Conservation (phyloP, 805 yeast species). For the Jamesozyma gamospora region DNA sequence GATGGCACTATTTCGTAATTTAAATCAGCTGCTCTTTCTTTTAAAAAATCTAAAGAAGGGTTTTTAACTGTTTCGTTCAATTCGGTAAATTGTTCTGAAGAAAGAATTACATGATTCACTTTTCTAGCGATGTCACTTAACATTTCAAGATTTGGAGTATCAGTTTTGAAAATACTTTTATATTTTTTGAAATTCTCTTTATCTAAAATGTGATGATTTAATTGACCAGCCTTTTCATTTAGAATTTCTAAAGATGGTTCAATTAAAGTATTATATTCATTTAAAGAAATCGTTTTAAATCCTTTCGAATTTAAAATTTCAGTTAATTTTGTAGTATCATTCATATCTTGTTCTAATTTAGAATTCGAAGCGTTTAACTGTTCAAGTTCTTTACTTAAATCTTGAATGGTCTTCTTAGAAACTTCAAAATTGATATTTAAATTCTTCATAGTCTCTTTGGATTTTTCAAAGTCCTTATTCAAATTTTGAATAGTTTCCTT, state of each 20-base stretch:
- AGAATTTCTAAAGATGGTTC: constrained; percentile 3
- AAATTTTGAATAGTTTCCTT: background rate
- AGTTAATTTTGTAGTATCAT: background rate
- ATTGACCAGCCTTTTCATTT: background rate
- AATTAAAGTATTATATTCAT: background rate
- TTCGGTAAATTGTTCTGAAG: constrained; percentile 5
- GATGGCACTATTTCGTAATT: constrained; percentile 18
- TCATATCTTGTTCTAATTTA: constrained; percentile 12
- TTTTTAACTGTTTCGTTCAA: constrained; percentile 9
- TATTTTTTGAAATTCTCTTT: background rate
- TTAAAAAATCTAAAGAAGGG: constrained; percentile 7
- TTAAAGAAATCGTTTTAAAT: background rate
- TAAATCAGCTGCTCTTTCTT: constrained; percentile 8
- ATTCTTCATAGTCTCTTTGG: background rate
- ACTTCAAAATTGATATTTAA: too few relatives aligned
- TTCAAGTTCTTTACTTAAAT: constrained; percentile 26
- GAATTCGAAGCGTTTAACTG: constrained; percentile 65
- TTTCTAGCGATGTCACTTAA: constrained; percentile 1
- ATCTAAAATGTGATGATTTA: background rate
- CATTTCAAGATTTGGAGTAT: background rate
- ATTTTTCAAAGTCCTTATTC: background rate
- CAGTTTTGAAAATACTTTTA: background rate
- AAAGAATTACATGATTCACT: constrained; percentile 5
- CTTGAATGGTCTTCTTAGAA: background rate
- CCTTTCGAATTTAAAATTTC: background rate